Evolutionary conservation across 2,329 filamentous ascomycete genomes (phyloP), one percentile per base, ranked within the genome.

Genomic region (Triangularia verruculosa): DNA sequence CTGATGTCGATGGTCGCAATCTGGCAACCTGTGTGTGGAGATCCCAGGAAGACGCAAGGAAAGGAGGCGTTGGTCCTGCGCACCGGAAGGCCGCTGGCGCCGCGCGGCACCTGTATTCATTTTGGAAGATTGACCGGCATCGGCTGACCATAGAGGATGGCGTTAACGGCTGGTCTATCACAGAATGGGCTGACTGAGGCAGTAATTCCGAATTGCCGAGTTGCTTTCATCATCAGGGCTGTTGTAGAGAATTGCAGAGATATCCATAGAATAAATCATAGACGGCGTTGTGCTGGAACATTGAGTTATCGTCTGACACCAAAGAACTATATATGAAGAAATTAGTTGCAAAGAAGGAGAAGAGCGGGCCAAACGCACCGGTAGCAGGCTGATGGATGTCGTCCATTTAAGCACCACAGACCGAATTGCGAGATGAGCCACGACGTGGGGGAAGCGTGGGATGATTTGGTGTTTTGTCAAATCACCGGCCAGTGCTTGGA

Each of bases 11-110:
- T 59, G 83, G 89, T 66, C 82, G 86, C 72, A 97, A 97, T 77
- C 76, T 97, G 71, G 93, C 93, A 52, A 97, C 93, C 57, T 93
- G 87, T 74, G 74, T 90, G 65, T 90, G 87, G 87, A 80, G 85
- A 67, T 83, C 82, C 30, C 79, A 81, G 52, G 79, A 83, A 47
- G 85, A 89, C 72, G 87, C 87, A 39, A 80, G 78, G 69, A 80
- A 80, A 67, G 87, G 86, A 64, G 86, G 85, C 28, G 75, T 80
- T 60, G 86, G 86, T 12, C 82, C 83, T 56, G 88, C 87, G 63
- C 83, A 86, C 74, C 77, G 79, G 63, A 78, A 90, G 82, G 93
- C 82, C 73, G 91, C 78, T 81, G 85, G 86, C 75, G 87, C 77
- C 75, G 84, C 80, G 73, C 85, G 79, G 78, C 86, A 82, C 76